phyloP scores from a whole-genome alignment of 2,329 filamentous ascomycete genomes.

The Sporothrix euskadiensis region DNA sequence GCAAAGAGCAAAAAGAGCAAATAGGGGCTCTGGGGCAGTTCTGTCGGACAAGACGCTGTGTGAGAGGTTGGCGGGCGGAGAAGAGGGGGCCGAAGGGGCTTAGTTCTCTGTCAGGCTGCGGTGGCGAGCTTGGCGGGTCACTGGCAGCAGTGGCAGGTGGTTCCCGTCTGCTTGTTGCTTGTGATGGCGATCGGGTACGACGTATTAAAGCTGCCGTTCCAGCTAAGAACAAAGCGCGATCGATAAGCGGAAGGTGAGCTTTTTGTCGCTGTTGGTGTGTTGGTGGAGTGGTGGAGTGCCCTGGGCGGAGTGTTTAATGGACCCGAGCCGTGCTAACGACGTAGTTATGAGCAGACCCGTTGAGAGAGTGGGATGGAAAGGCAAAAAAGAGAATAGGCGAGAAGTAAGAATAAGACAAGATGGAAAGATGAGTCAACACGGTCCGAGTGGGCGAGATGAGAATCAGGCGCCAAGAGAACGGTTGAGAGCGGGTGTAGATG shows the following conservation, averaged over 20 bases:
- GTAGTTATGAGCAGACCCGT: background rate
- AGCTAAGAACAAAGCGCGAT: background rate
- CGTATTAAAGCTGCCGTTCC: background rate
- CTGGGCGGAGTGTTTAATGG: slow-evolving; percentile 2
- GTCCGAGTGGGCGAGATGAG: background rate
- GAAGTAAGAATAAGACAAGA: background rate
- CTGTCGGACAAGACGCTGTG: background rate
- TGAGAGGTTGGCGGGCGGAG: background rate
- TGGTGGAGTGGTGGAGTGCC: background rate
- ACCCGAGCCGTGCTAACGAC: slow-evolving; percentile 12
- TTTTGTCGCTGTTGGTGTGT: background rate
- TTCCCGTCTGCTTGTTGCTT: background rate
- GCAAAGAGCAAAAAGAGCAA: background rate
- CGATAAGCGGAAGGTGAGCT: slow-evolving; percentile 3
- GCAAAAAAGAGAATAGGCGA: background rate
- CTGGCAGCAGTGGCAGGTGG: background rate
- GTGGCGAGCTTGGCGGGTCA: slow-evolving; percentile 14
- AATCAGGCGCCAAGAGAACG: background rate
- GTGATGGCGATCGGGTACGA: background rate
- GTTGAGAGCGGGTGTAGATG: background rate
- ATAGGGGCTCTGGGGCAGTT: background rate
- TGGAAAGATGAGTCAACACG: background rate
- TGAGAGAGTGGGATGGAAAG: background rate
- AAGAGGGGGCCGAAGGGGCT: slow-evolving; percentile 6
- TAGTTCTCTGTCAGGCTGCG: slow-evolving; percentile 4